phyloP scores from a whole-genome alignment of 2,329 filamentous ascomycete species.

The Curvularia hawaiiensis region DNA sequence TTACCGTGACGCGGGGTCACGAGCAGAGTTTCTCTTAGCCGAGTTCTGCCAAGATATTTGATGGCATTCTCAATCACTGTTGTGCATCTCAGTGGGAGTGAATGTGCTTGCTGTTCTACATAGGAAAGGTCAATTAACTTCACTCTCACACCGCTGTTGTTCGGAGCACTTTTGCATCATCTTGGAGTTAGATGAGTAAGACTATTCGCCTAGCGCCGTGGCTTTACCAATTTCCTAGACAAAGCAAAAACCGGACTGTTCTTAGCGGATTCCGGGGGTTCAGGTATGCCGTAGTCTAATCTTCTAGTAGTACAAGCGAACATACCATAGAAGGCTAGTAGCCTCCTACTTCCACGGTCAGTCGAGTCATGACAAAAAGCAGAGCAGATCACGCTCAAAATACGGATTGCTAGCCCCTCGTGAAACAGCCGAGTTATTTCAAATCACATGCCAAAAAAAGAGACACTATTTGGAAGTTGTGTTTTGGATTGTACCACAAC shows the following conservation, averaged over 20 bases:
- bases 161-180: not conserved
- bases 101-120: not conserved
- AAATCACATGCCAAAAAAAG: not conserved
- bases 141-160: not conserved
- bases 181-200: not conserved
- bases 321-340: too few relatives aligned
- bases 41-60: not conserved
- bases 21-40: not conserved
- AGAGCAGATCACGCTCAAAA: not conserved
- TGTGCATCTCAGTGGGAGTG: not conserved
- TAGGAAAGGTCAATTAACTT: not conserved
- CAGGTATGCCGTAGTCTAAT: not conserved
- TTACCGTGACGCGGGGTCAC: not conserved
- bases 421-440: not conserved
- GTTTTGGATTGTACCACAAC: not conserved
- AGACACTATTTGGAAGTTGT: not conserved
- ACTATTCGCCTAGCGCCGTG: not conserved
- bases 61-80: not conserved
- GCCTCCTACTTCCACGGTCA: too few relatives aligned
- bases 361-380: too few relatives aligned
- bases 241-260: not conserved
- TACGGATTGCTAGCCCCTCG: not conserved
- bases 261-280: not conserved
- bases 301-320: not conserved
- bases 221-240: not conserved